Evolutionary conservation across 495 filamentous ascomycete genomes (phyloP).

Genomic region (Penicillium atrosanguineum): DNA sequence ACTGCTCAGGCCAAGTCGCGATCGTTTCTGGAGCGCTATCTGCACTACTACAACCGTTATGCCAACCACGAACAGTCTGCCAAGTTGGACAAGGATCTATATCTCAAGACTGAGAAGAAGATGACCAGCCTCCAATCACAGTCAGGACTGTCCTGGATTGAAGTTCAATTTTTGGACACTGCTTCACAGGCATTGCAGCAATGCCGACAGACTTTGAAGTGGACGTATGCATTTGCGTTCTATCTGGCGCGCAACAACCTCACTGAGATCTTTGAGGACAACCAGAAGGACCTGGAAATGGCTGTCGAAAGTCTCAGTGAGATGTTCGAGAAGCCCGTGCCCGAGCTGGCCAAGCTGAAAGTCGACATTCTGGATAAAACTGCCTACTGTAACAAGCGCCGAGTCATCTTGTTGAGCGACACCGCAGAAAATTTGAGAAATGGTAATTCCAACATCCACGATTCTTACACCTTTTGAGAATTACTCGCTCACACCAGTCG

Average conservation of each 20-base stretch:
- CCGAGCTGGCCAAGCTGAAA: slow-evolving; percentile 80
- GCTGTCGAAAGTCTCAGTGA: slow-evolving; percentile 92
- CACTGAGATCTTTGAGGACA: slow-evolving; percentile 97
- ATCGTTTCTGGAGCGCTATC: slow-evolving; percentile 85
- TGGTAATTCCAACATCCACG: slow-evolving; percentile 53
- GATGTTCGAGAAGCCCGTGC: slow-evolving; percentile 94
- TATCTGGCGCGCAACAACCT: slow-evolving; percentile 93
- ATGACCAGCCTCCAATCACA: slow-evolving; percentile 92
- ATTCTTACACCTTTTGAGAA: not conserved
- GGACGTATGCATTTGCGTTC: slow-evolving; percentile 98
- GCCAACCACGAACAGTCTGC: slow-evolving; percentile 98
- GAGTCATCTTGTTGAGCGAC: slow-evolving; percentile 84
- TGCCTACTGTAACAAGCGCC: slow-evolving; percentile 87
- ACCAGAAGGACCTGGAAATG: slow-evolving; percentile 96
- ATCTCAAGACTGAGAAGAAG: slow-evolving; percentile 95
- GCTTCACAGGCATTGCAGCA: slow-evolving; percentile 93
- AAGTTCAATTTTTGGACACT: slow-evolving; percentile 92
- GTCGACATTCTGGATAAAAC: slow-evolving; percentile 99
- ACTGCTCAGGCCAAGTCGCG: slow-evolving; percentile 88
- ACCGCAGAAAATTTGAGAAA: slow-evolving; percentile 87
- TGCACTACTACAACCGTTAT: slow-evolving; percentile 98
- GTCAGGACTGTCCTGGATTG: slow-evolving; percentile 97
- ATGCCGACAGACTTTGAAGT: slow-evolving; percentile 95
- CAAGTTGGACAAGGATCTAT: slow-evolving; percentile 94
- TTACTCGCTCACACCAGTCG: slow-evolving; percentile 1